Conservation (phyloP, 441 rosid species). For the Pelargonium myrrhifolium region DNA sequence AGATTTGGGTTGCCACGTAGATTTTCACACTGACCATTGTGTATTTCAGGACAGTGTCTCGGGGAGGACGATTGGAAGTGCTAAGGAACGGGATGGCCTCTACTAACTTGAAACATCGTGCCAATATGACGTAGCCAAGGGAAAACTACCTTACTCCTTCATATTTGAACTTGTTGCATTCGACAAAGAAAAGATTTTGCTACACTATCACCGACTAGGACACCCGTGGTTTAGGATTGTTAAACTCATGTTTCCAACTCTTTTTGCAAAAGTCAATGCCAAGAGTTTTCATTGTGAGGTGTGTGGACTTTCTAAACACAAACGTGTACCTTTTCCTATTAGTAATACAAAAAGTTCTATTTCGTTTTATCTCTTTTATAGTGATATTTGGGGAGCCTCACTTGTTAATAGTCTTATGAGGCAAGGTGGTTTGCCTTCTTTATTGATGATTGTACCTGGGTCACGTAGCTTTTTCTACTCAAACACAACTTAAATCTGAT, state of each 20-base stretch:
- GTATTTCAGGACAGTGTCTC: not conserved
- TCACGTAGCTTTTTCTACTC: not conserved
- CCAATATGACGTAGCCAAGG: too few species aligned
- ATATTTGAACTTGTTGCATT: too few species aligned
- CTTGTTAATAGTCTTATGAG: not conserved
- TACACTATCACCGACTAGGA: not conserved
- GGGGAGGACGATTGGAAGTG: constrained; percentile 9
- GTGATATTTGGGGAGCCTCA: not conserved
- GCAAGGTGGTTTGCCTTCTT: not conserved
- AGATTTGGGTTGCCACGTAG: not conserved
- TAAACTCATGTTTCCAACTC: not conserved
- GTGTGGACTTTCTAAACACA: constrained; percentile 2
- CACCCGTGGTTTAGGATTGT: not conserved
- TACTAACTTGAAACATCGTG: not conserved
- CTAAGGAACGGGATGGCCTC: not conserved
- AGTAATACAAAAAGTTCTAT: not conserved
- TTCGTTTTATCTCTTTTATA: not conserved
- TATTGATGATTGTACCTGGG: not conserved
- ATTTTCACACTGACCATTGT: not conserved
- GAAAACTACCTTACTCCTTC: too few species aligned
- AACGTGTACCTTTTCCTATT: not conserved
- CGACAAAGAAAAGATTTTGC: too few species aligned
- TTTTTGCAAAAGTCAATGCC: not conserved
- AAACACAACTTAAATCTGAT: not conserved
- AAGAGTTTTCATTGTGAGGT: not conserved